A percentile compares a stretch with the other conserved stretches of the same genome.
Evolutionary conservation across 306 rosid species (phyloP).

Genomic region (Amphicarpaea edgeworthii): DNA sequence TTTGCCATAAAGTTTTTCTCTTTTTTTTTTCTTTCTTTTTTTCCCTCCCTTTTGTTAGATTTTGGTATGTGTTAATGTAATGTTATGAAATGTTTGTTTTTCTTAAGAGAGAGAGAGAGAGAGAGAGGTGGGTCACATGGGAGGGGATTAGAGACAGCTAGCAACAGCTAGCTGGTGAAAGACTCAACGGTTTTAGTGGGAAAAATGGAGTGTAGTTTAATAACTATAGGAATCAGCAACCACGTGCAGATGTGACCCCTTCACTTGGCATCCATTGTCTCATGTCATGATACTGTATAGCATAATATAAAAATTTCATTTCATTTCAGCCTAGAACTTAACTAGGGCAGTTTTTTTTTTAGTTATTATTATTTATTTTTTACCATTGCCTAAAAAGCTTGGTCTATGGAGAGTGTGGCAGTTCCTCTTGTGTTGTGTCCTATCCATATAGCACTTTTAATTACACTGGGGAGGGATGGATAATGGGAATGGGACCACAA

Average conservation of each 20-base stretch:
- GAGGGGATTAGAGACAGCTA: constrained; percentile 83
- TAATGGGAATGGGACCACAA: constrained; percentile 37
- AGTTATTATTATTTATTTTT: not conserved
- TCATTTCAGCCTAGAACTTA: not conserved
- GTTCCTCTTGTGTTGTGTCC: constrained; percentile 25
- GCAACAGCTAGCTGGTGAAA: constrained; percentile 87
- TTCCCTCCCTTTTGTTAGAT: constrained; percentile 6
- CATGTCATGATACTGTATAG: constrained; percentile 24
- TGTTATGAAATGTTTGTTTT: constrained; percentile 15
- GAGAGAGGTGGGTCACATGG: constrained; percentile 78
- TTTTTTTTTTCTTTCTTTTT: no score
- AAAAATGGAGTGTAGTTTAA: constrained; percentile 62
- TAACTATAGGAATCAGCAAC: constrained; percentile 66
- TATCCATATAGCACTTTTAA: constrained; percentile 12
- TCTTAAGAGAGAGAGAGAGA: constrained; percentile 47
- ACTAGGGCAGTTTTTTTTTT: not conserved
- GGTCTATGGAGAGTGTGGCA: not conserved
- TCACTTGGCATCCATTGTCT: constrained; percentile 53
- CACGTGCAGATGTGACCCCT: constrained; percentile 98
- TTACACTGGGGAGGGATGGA: constrained; percentile 8
- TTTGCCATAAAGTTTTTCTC: constrained; percentile 7
- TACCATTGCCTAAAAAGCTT: constrained; percentile 3
- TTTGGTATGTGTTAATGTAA: constrained; percentile 35
- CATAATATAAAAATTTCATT: not conserved
- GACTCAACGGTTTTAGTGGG: constrained; percentile 67